phyloP scores from a whole-genome alignment of 1,284 basidiomycete genomes.

The Earliella scabrosa region DNA sequence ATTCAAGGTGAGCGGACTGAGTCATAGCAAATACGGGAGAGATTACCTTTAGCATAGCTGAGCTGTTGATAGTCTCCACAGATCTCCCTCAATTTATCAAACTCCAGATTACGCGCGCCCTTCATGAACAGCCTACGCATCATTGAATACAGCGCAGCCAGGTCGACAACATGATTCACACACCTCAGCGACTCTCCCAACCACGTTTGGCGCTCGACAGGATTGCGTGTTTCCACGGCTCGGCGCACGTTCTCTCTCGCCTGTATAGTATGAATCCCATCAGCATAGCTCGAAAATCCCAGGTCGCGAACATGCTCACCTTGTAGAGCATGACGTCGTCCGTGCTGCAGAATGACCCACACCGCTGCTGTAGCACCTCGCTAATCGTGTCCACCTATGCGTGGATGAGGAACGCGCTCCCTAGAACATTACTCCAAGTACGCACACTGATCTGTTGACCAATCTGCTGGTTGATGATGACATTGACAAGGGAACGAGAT shows the following conservation, averaged over 20 bases:
- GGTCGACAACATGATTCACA: constrained; percentile 37
- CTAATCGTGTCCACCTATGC: constrained; percentile 92
- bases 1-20: neutral
- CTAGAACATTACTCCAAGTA: constrained; percentile 6
- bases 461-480: constrained; percentile 97
- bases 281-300: neutral
- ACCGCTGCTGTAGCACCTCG: constrained; percentile 91
- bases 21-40: constrained; percentile 4
- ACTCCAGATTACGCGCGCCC: constrained; percentile 83
- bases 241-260: constrained; percentile 94
- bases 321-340: constrained; percentile 99
- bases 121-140: constrained; percentile 79
- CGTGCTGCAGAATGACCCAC: constrained; percentile 96
- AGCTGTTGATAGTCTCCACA: constrained; percentile 87
- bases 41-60: constrained; percentile 76
- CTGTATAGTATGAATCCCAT: constrained; percentile 42
- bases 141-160: neutral
- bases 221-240: constrained; percentile 82
- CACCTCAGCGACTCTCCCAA: constrained; percentile 84
- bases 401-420: neutral
- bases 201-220: constrained; percentile 73
- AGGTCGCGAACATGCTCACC: constrained; percentile 43
- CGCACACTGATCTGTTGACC: constrained; percentile 92
- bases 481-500: constrained; percentile 89
- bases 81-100: constrained; percentile 86